Evolutionary conservation across 2,329 filamentous ascomycete species (phyloP).

Genomic region (Macrophomina pseudophaseolina): DNA sequence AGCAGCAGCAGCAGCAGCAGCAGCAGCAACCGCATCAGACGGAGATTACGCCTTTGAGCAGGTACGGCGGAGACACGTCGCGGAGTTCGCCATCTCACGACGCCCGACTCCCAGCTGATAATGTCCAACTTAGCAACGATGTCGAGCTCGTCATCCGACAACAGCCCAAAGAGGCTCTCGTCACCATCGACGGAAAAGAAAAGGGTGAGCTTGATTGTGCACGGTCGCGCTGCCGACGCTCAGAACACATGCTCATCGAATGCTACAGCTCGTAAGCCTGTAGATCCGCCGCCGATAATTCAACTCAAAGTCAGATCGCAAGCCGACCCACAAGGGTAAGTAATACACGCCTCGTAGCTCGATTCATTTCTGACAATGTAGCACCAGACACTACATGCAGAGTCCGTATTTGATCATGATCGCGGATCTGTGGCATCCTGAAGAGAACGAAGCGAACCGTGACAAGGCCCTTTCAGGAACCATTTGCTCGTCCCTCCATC

Average conservation of each 20-base stretch:
- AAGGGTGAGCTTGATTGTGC: constrained; percentile 61
- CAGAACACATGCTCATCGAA: constrained; percentile 10
- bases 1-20: background rate
- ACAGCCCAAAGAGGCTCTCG: constrained; percentile 69
- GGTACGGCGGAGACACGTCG: constrained; percentile 22
- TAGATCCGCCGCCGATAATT: constrained; percentile 86
- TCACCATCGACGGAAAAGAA: constrained; percentile 71
- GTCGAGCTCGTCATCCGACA: constrained; percentile 67
- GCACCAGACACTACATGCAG: constrained; percentile 62
- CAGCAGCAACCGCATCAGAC: constrained; percentile 4
- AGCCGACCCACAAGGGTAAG: constrained; percentile 65
- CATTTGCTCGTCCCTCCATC: constrained; percentile 79
- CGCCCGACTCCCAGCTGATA: constrained; percentile 24
- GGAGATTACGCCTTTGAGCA: constrained; percentile 16
- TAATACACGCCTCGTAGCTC: constrained; percentile 28
- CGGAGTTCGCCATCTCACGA: constrained; percentile 24
- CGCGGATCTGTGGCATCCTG: constrained; percentile 56
- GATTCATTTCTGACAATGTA: constrained; percentile 29
- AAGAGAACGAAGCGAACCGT: constrained; percentile 49
- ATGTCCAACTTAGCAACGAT: constrained; percentile 35
- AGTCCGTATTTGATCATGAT: constrained; percentile 69
- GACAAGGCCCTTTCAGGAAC: constrained; percentile 70
- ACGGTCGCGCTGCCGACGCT: background rate
- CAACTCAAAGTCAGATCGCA: constrained; percentile 64
- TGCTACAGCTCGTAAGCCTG: constrained; percentile 75